A percentile compares a stretch with the other conserved stretches of the same genome.
phyloP scores from a whole-genome alignment of 192 early-diverging fungal species.

The Backusella liffmaniae region DNA sequence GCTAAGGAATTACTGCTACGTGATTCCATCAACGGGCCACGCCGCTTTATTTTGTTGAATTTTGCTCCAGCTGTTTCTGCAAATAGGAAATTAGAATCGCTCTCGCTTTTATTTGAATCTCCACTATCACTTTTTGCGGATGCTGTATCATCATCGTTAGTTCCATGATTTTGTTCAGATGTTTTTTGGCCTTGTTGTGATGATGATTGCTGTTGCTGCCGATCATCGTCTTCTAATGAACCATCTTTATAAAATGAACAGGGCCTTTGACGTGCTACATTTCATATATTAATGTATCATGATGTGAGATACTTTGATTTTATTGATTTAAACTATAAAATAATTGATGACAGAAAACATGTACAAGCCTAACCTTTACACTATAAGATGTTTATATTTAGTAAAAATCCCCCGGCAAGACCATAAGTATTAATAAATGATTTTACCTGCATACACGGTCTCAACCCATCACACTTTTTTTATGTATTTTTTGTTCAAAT shows the following conservation, averaged over 20 bases:
- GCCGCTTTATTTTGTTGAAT: background rate
- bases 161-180: background rate
- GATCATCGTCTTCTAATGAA: background rate
- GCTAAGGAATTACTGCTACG: slow-evolving; percentile 1
- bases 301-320: background rate
- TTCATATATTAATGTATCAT: background rate
- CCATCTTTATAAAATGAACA: slow-evolving; percentile 34
- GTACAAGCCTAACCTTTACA: slow-evolving; percentile 20
- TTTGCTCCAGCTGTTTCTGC: background rate
- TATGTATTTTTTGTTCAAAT: background rate
- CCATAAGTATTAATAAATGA: background rate
- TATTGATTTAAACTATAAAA: background rate
- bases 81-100: background rate
- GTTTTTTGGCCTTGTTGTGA: background rate
- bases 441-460: slow-evolving; percentile 29
- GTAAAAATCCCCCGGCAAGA: background rate
- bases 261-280: slow-evolving; percentile 27
- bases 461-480: slow-evolving; percentile 28
- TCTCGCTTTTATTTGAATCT: background rate
- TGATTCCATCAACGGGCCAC: slow-evolving; percentile 1
- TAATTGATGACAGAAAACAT: background rate
- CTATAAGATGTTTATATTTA: background rate
- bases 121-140: background rate
- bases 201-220: background rate
- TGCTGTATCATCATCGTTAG: background rate